A percentile compares a stretch with the other conserved stretches of the same genome.
phyloP scores from a whole-genome alignment of 495 filamentous ascomycete species.

The Talaromyces nanjingensis region DNA sequence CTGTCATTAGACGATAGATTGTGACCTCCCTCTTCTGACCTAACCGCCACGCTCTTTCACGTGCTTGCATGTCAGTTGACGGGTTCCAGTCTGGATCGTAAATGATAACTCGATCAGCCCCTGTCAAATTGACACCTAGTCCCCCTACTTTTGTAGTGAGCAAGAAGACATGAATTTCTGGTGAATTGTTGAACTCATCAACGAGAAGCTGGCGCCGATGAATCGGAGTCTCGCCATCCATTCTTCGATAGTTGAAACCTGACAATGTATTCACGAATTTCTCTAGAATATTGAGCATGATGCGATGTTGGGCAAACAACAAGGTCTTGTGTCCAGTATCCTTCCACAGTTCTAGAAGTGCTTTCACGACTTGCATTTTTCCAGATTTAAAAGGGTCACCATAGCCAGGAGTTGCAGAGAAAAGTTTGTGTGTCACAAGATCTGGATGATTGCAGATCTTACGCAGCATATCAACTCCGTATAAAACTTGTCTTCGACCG shows the following conservation, averaged over 20 bases:
- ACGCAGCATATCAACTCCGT: constrained; percentile 82
- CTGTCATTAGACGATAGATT: constrained; percentile 93
- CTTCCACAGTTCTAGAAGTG: constrained; percentile 79
- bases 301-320: constrained; percentile 81
- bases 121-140: constrained; percentile 87
- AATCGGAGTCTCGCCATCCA: constrained; percentile 88
- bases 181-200: constrained; percentile 82
- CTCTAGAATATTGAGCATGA: constrained; percentile 91
- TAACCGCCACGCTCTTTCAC: constrained; percentile 93
- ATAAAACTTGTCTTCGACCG: constrained; percentile 69
- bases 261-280: constrained; percentile 59
- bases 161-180: constrained; percentile 77
- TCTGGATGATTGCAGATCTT: constrained; percentile 99
- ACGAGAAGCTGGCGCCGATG: constrained; percentile 76
- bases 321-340: constrained; percentile 82
- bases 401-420: constrained; percentile 58
- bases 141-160: constrained; percentile 94
- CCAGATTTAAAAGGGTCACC: constrained; percentile 70
- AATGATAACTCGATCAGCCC: constrained; percentile 92
- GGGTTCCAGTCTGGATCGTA: constrained; percentile 99
- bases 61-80: constrained; percentile 85
- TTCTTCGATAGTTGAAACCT: constrained; percentile 72
- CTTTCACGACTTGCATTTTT: constrained; percentile 90
- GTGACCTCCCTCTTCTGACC: constrained; percentile 92
- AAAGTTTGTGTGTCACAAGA: constrained; percentile 57